A percentile compares a stretch with the other conserved stretches of the same genome.
phyloP scores from a whole-genome alignment of 139 green algal genomes.

The Tetratostichococcus sp. region DNA sequence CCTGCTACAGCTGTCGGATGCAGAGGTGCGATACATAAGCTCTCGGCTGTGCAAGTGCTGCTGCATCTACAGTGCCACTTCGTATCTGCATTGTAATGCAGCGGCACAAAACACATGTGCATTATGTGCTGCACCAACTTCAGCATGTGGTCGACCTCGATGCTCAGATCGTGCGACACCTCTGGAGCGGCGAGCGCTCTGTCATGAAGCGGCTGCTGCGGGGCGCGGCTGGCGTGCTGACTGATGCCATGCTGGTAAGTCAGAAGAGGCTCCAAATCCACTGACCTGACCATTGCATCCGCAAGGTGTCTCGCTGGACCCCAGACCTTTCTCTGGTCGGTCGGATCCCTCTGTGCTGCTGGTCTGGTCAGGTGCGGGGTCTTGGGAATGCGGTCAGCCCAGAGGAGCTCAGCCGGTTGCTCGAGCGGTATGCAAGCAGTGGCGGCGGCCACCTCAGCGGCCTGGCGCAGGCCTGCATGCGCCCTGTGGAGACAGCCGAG shows the following conservation, averaged over 20 bases:
- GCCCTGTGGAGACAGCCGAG: constrained; percentile 9
- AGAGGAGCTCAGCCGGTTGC: constrained; percentile 11
- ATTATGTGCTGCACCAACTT: no score
- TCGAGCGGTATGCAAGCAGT: background rate
- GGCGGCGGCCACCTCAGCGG: constrained; percentile 1
- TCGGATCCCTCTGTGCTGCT: no score
- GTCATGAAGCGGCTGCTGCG: constrained; percentile 44
- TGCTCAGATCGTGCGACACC: constrained; percentile 33
- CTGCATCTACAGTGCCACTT: no score
- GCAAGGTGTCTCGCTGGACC: no score
- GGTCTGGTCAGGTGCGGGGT: background rate
- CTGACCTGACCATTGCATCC: no score
- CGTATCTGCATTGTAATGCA: no score
- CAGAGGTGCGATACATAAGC: constrained; percentile 24
- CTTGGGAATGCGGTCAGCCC: constrained; percentile 2
- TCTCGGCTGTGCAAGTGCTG: no score
- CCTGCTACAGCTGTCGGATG: constrained; percentile 50
- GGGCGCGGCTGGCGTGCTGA: constrained; percentile 21
- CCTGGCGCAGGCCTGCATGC: constrained; percentile 11
- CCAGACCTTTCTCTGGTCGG: no score
- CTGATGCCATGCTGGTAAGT: background rate
- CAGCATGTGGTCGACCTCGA: no score
- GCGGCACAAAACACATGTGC: no score
- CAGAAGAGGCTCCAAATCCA: no score
- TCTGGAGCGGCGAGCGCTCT: constrained; percentile 55